phyloP scores from a whole-genome alignment of 805 yeast species.

The Candida orba region DNA sequence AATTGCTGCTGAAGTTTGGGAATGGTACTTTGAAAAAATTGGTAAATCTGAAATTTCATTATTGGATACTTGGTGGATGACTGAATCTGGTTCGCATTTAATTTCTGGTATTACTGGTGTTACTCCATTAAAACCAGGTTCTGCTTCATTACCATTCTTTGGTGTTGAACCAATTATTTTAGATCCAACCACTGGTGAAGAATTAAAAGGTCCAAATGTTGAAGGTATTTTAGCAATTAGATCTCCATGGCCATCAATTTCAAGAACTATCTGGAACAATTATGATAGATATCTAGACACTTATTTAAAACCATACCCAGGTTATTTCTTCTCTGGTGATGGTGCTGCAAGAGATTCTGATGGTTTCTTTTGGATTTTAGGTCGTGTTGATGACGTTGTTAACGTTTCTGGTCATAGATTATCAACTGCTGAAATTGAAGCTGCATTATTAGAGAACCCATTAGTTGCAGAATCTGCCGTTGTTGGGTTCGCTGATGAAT shows the following conservation, averaged over 20 bases:
- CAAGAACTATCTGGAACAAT: constrained; percentile 75
- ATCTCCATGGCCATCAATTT: constrained; percentile 79
- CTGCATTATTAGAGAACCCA: constrained; percentile 67
- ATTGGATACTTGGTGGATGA: constrained; percentile 85
- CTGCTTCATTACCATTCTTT: constrained; percentile 78
- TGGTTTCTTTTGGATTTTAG: constrained; percentile 80
- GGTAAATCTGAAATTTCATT: constrained; percentile 65
- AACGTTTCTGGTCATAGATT: constrained; percentile 82
- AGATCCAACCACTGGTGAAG: constrained; percentile 70
- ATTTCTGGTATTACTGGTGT: constrained; percentile 72
- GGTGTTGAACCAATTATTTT: constrained; percentile 70
- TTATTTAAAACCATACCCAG: constrained; percentile 76
- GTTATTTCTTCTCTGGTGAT: constrained; percentile 81
- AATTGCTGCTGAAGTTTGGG: constrained; percentile 81
- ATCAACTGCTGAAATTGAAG: constrained; percentile 86
- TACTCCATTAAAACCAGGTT: constrained; percentile 79
- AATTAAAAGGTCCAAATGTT: constrained; percentile 57
- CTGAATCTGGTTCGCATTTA: constrained; percentile 79
- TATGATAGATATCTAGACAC: constrained; percentile 71
- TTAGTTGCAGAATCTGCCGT: constrained; percentile 76
- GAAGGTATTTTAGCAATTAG: constrained; percentile 77
- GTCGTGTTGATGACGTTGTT: constrained; percentile 85
- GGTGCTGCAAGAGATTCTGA: constrained; percentile 84
- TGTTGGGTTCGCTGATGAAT: constrained; percentile 74
- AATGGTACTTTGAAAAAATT: constrained; percentile 70